Evolutionary conservation across 2,329 filamentous ascomycete species (phyloP).

Genomic region (Epichloe hybrida): DNA sequence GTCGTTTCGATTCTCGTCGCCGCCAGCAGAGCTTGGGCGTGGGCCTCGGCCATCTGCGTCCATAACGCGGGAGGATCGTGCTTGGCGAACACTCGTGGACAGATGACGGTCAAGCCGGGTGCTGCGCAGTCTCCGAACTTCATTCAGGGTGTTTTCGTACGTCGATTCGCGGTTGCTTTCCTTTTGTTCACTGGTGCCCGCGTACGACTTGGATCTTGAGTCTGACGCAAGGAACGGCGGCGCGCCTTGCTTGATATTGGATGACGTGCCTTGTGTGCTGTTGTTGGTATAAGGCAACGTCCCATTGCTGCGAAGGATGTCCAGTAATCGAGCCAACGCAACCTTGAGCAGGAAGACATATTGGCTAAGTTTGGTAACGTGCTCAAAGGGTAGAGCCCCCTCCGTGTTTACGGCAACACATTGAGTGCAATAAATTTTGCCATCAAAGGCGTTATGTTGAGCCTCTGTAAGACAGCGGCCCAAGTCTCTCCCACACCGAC

Average conservation of each 20-base stretch:
- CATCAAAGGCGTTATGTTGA: slow-evolving; percentile 53
- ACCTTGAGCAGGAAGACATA: slow-evolving; percentile 89
- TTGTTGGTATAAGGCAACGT: slow-evolving; percentile 68
- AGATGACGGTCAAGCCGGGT: slow-evolving; percentile 89
- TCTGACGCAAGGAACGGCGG: slow-evolving; percentile 43
- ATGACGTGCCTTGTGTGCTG: slow-evolving; percentile 22
- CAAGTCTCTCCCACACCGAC: slow-evolving; percentile 50
- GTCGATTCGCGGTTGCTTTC: slow-evolving; percentile 54
- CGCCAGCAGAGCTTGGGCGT: slow-evolving; percentile 59
- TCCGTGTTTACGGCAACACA: slow-evolving; percentile 49
- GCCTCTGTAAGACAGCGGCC: slow-evolving; percentile 56
- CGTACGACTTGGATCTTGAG: slow-evolving; percentile 61
- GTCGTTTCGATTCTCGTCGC: slow-evolving; percentile 30
- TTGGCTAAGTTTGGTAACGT: slow-evolving; percentile 77
- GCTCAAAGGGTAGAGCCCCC: slow-evolving; percentile 43
- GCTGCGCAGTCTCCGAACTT: slow-evolving; percentile 81
- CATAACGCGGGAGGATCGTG: slow-evolving; percentile 81
- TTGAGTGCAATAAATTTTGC: slow-evolving; percentile 55
- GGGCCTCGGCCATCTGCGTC: slow-evolving; percentile 50
- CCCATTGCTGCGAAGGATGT: slow-evolving; percentile 73
- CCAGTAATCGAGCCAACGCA: slow-evolving; percentile 75
- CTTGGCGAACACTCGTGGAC: slow-evolving; percentile 83
- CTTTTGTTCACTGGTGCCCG: slow-evolving; percentile 33
- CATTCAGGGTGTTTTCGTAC: slow-evolving; percentile 91
- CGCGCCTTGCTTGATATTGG: slow-evolving; percentile 4